A percentile compares a stretch with the other conserved stretches of the same genome.
phyloP scores from a whole-genome alignment of 225 moss, liverwort and hornwort genomes.

The Polytrichum commune region DNA sequence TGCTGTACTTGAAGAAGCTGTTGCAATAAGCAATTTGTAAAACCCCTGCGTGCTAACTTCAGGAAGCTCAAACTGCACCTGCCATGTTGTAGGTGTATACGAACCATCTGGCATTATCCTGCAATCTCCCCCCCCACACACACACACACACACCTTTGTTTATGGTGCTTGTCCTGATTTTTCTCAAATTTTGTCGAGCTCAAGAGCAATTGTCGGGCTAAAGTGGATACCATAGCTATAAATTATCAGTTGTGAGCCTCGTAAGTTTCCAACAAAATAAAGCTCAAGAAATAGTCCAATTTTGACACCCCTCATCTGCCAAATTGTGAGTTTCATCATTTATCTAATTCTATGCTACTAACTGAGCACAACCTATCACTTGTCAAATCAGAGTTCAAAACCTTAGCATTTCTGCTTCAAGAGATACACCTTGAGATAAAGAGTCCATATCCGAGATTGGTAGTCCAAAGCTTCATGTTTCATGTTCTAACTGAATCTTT shows the following conservation, averaged over 20 bases:
- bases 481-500: background rate
- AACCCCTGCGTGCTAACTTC: slow-evolving; percentile 11
- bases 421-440: background rate
- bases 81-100: slow-evolving; percentile 44
- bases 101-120: slow-evolving; percentile 21
- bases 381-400: background rate
- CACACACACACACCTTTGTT: background rate
- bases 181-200: no score
- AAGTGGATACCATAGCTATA: background rate
- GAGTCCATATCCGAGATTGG: background rate
- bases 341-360: no score
- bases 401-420: background rate
- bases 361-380: background rate
- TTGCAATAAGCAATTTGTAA: slow-evolving; percentile 55
- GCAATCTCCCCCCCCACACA: slow-evolving; percentile 19
- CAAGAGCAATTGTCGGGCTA: background rate
- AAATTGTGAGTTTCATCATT: no score
- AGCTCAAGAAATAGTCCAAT: no score
- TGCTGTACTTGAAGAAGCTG: slow-evolving; percentile 45
- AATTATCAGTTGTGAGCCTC: background rate
- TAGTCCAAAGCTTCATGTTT: background rate
- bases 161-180: no score
- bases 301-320: background rate
- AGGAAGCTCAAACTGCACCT: slow-evolving; percentile 45
- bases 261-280: background rate